These are phyloP conservation scores for Bjerkandera adusta DNA, from an alignment of 1,284 basidiomycete genomes.

Conservation along the genomic window DNA sequence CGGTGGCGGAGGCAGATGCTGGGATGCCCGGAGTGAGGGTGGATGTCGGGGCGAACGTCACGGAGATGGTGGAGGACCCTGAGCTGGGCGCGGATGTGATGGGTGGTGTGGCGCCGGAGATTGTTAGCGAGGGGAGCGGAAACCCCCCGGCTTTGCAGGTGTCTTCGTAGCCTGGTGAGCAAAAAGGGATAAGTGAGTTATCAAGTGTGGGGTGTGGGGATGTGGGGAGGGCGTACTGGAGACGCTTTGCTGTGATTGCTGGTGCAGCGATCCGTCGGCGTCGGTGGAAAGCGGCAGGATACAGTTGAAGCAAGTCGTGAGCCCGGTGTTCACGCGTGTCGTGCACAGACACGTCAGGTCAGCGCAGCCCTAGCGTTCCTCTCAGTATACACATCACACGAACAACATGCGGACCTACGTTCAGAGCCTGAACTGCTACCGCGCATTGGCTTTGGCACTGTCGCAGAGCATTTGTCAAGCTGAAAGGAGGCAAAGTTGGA, in stretches of 20 bases:
- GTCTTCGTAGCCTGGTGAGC: constrained; percentile 1
- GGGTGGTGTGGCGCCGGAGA: constrained; percentile 1
- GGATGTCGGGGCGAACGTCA: not conserved
- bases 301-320: constrained; percentile 1
- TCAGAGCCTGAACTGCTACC: constrained; percentile 1
- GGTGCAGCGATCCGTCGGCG: not conserved
- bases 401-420: not conserved
- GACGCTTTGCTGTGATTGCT: not conserved
- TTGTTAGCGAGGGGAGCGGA: constrained; percentile 4
- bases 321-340: not conserved
- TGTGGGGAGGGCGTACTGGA: not conserved
- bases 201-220: not conserved
- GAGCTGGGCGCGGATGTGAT: not conserved
- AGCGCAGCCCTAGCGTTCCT: constrained; percentile 1
- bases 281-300: not conserved
- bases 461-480: not conserved
- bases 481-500: not conserved
- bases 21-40: not conserved
- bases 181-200: too few species aligned
- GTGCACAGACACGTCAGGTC: constrained; percentile 1
- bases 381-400: not conserved
- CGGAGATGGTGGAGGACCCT: not conserved
- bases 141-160: not conserved
- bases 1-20: not conserved
- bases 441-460: constrained; percentile 7